phyloP scores from a whole-genome alignment of 805 yeast genomes.

The Teunomyces atbi region DNA sequence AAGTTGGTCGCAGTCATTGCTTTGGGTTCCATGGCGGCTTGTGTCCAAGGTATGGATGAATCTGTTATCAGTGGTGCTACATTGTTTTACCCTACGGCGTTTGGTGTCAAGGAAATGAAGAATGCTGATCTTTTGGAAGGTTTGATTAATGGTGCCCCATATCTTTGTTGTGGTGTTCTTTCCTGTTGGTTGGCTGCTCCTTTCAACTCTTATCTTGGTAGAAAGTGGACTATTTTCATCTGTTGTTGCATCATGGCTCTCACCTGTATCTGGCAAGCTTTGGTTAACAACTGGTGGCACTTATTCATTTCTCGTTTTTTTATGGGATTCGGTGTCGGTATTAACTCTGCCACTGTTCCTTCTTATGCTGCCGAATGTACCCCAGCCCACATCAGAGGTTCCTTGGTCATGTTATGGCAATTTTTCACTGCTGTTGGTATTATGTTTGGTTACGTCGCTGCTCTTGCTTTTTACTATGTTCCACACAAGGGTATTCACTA shows the following conservation, averaged over 20 bases:
- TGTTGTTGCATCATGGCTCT: conserved; percentile 57
- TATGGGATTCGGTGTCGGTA: conserved; percentile 65
- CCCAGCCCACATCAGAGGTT: conserved; percentile 61
- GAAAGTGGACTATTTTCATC: conserved; percentile 60
- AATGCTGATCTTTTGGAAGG: conserved; percentile 59
- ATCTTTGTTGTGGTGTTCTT: conserved; percentile 54
- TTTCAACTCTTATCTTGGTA: conserved; percentile 53
- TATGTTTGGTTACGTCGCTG: conserved; percentile 61
- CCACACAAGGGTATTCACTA: conserved; percentile 44
- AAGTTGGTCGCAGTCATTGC: conserved; percentile 54
- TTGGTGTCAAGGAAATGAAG: conserved; percentile 45
- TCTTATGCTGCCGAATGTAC: conserved; percentile 63
- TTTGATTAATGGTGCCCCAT: conserved; percentile 63
- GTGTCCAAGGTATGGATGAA: conserved; percentile 77
- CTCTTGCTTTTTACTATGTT: conserved; percentile 58
- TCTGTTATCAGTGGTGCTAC: conserved; percentile 69
- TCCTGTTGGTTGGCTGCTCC: conserved; percentile 62
- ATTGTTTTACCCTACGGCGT: conserved; percentile 52
- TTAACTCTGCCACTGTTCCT: conserved; percentile 67
- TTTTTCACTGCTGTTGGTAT: conserved; percentile 75
- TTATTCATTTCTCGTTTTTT: conserved; percentile 56
- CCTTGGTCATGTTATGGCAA: conserved; percentile 71
- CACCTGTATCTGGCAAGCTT: conserved; percentile 69
- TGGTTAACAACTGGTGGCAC: conserved; percentile 59
- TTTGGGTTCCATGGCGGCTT: conserved; percentile 65